Percentiles rank a stretch among this genome's conserved stretches.
Evolutionary conservation across 345 rosid genomes (phyloP).

Genomic region (Populus pruinosa): DNA sequence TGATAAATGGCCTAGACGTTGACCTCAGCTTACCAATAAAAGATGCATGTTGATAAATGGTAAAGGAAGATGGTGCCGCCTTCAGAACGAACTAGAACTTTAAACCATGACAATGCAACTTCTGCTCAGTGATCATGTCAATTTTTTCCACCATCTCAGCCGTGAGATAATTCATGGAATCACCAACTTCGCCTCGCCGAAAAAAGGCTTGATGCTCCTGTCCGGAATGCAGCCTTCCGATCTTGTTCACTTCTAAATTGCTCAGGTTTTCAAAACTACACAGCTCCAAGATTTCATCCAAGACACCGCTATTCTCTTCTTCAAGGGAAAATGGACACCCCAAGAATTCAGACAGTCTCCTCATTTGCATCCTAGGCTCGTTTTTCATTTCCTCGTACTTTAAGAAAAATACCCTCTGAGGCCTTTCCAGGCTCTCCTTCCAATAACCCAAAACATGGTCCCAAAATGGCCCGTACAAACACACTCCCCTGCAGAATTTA

Average conservation of each 20-base stretch:
- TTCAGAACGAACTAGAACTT: constrained; percentile 8
- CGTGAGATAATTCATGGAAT: constrained; percentile 45
- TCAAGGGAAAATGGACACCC: constrained; percentile 40
- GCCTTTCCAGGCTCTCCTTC: constrained; percentile 45
- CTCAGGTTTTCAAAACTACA: constrained; percentile 51
- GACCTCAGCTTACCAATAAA: too few species aligned
- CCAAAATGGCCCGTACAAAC: constrained; percentile 56
- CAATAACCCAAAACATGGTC: constrained; percentile 54
- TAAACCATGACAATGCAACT: constrained; percentile 33
- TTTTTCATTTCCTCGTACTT: constrained; percentile 44
- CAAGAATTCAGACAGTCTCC: constrained; percentile 43
- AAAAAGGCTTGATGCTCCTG: constrained; percentile 27
- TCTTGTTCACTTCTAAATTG: constrained; percentile 45
- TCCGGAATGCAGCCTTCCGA: constrained; percentile 31
- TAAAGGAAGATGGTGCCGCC: too few species aligned
- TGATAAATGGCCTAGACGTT: too few species aligned
- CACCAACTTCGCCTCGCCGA: constrained; percentile 57
- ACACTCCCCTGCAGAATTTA: constrained; percentile 43
- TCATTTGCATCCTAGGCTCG: constrained; percentile 33
- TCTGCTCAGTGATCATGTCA: constrained; percentile 35
- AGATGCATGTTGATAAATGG: too few species aligned
- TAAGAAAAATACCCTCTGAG: constrained; percentile 41
- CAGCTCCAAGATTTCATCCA: constrained; percentile 41
- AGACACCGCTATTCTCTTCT: constrained; percentile 34
- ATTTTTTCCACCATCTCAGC: constrained; percentile 34